A percentile compares a stretch with the other conserved stretches of the same genome.
Evolutionary conservation across 768 basidiomycete genomes (phyloP).

Genomic region (Hygrocybe punicea): DNA sequence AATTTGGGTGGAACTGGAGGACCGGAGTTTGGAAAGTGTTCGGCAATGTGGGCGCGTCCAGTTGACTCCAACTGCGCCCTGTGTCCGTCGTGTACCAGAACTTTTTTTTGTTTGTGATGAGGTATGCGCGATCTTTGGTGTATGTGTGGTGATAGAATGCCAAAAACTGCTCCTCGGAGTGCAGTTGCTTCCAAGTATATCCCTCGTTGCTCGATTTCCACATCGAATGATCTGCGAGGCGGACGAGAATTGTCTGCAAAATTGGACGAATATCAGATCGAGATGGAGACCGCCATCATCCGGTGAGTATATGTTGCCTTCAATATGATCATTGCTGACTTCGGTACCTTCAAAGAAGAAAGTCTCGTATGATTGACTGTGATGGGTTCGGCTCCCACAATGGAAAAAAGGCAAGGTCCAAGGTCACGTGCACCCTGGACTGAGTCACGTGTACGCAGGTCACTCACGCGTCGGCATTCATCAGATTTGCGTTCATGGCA

Average conservation of each 20-base stretch:
- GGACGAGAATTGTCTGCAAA: constrained; percentile 73
- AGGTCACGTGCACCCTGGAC: no score
- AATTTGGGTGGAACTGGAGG: constrained; percentile 82
- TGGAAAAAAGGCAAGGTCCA: no score
- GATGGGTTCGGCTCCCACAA: no score
- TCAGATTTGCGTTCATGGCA: no score
- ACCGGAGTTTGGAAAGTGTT: constrained; percentile 75
- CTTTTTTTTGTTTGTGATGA: constrained; percentile 64
- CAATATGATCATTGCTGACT: no score
- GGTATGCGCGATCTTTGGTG: constrained; percentile 77
- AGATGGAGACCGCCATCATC: neutral
- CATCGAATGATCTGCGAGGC: constrained; percentile 68
- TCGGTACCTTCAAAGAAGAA: no score
- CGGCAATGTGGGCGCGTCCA: constrained; percentile 62
- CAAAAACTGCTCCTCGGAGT: constrained; percentile 62
- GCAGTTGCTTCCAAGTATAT: constrained; percentile 77
- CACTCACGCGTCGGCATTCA: no score
- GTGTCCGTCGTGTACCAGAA: constrained; percentile 83
- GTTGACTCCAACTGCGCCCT: constrained; percentile 67
- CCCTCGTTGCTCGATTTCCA: constrained; percentile 98
- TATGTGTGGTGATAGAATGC: constrained; percentile 86
- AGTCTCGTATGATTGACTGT: no score
- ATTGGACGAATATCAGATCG: constrained; percentile 3
- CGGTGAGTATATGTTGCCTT: no score
- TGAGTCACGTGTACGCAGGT: no score